Conservation (phyloP, 345 rosid species). For the sweet orange (Citrus sinensis) region DVS_A1.0 CM039165.1:33322501-33323000, state of each 20-base stretch:
- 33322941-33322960: conserved; percentile 30
- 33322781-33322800: not conserved
- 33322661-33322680: not conserved
- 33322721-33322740: not conserved
- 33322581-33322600: not conserved
- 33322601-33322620: not conserved
- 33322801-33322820: not conserved
- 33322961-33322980: conserved; percentile 26
- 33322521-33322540: not conserved
- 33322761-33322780: not conserved
- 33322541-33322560: not conserved
- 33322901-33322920: conserved; percentile 50
- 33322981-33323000: conserved; percentile 39
- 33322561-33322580: not conserved
- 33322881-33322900: conserved; percentile 37
- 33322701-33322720: not conserved
- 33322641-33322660: not conserved
- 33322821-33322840: not conserved
- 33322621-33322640: not conserved
- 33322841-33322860: not conserved
- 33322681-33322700: not conserved
- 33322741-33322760: not conserved
- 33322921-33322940: conserved; percentile 75
- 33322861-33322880: not conserved
- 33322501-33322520: not conserved